phyloP scores from a whole-genome alignment of 1,284 basidiomycete genomes.

The Boletus hoseneyae region DNA sequence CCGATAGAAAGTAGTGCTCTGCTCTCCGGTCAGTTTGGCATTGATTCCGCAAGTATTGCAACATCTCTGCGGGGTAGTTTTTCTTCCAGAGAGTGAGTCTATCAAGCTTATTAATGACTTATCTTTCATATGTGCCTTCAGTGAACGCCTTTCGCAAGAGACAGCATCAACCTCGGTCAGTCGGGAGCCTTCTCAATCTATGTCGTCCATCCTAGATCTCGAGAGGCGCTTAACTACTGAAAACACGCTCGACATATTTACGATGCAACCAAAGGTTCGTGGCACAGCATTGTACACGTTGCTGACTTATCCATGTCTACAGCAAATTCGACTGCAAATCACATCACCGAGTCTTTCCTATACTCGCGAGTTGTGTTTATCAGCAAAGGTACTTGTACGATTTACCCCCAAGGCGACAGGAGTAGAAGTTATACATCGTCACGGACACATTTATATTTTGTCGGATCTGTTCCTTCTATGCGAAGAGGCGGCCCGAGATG shows the following conservation, averaged over 20 bases:
- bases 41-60: conserved; percentile 40
- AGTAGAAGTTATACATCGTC: conserved; percentile 66
- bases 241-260: conserved; percentile 89
- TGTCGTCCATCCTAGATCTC: conserved; percentile 67
- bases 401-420: conserved; percentile 79
- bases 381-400: conserved; percentile 71
- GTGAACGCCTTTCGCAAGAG: conserved; percentile 58
- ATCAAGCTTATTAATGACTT: conserved; percentile 3
- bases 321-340: conserved; percentile 93
- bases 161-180: conserved; percentile 54
- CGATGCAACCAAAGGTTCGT: conserved; percentile 88
- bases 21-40: conserved; percentile 30
- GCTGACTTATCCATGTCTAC: conserved; percentile 16
- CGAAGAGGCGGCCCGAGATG: conserved; percentile 70
- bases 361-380: conserved; percentile 74
- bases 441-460: conserved; percentile 86
- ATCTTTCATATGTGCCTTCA: conserved; percentile 24
- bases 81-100: conserved; percentile 53
- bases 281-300: conserved; percentile 6
- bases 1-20: conserved; percentile 6
- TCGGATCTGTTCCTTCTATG: conserved; percentile 91
- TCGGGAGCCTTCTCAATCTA: conserved; percentile 45
- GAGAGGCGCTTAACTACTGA: conserved; percentile 80
- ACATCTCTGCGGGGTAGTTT: conserved; percentile 52
- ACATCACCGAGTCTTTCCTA: conserved; percentile 78